phyloP scores from a whole-genome alignment of 2,329 filamentous ascomycete species.

The Clarireedia homoeocarpa region DNA sequence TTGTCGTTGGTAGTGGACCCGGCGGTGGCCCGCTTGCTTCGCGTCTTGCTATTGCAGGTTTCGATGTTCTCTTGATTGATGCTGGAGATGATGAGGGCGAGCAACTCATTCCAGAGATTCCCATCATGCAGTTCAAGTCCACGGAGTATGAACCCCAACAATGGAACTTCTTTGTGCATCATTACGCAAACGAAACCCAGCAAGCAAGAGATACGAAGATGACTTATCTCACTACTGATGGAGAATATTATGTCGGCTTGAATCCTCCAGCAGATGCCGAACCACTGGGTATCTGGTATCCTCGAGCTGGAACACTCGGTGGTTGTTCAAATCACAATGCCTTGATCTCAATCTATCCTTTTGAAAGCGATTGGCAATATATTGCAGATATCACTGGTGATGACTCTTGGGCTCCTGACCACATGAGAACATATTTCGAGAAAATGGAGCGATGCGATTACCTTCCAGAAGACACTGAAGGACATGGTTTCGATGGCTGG shows the following conservation, averaged over 20 bases:
- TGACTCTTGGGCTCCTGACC: constrained; percentile 24
- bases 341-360: constrained; percentile 16
- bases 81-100: constrained; percentile 43
- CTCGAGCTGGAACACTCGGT: constrained; percentile 27
- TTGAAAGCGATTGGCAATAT: constrained; percentile 20
- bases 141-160: constrained; percentile 38
- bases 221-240: constrained; percentile 32
- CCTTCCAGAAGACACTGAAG: constrained; percentile 28
- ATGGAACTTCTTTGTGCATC: constrained; percentile 40
- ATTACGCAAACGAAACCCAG: constrained; percentile 14
- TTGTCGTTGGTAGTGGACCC: constrained; percentile 45
- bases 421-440: constrained; percentile 37
- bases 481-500: constrained; percentile 25
- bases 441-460: constrained; percentile 38
- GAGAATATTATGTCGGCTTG: constrained; percentile 21
- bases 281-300: constrained; percentile 26
- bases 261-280: constrained; percentile 20
- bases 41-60: constrained; percentile 42
- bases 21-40: constrained; percentile 43
- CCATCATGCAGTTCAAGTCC: constrained; percentile 38
- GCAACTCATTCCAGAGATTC: constrained; percentile 37
- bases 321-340: constrained; percentile 25
- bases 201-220: constrained; percentile 16
- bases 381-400: constrained; percentile 22
- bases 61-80: constrained; percentile 44